Evolutionary conservation across 805 yeast genomes (phyloP).

Genomic region (Kuraishia capsulata): DNA sequence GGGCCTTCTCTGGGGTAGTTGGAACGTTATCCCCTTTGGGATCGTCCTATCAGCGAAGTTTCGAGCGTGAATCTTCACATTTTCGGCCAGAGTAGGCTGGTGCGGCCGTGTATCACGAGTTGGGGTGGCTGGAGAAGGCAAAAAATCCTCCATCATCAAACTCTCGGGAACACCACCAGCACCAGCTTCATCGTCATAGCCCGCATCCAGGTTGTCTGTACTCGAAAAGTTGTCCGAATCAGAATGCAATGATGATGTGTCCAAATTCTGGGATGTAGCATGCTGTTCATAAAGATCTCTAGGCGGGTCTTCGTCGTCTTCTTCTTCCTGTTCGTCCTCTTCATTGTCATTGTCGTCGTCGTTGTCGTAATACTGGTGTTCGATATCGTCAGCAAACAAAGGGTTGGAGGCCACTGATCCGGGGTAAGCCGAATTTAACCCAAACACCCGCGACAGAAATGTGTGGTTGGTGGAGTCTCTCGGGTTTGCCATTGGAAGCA

Average conservation of each 20-base stretch:
- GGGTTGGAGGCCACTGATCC: constrained; percentile 16
- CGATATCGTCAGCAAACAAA: constrained; percentile 11
- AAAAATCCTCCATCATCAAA: constrained; percentile 2
- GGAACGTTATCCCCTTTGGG: constrained; percentile 5
- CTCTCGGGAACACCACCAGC: constrained; percentile 2
- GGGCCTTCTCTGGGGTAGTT: constrained; percentile 2
- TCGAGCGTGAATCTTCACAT: background rate
- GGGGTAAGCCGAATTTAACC: constrained; percentile 25
- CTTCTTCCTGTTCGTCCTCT: constrained; percentile 8
- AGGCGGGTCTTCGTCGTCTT: constrained; percentile 5
- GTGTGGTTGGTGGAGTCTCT: constrained; percentile 31
- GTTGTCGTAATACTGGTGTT: background rate
- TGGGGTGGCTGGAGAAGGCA: background rate
- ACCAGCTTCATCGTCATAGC: background rate
- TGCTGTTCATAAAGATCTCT: constrained; percentile 7
- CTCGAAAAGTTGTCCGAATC: background rate
- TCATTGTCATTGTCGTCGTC: constrained; percentile 6
- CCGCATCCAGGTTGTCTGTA: background rate
- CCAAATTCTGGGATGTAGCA: background rate
- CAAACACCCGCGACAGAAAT: constrained; percentile 57
- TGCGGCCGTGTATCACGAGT: background rate
- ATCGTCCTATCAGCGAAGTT: constrained; percentile 3
- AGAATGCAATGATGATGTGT: background rate
- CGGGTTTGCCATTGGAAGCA: constrained; percentile 1
- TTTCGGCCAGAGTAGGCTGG: background rate